Conservation (phyloP, 2,329 filamentous ascomycete species). For the Rachicladosporium sp. region DNA sequence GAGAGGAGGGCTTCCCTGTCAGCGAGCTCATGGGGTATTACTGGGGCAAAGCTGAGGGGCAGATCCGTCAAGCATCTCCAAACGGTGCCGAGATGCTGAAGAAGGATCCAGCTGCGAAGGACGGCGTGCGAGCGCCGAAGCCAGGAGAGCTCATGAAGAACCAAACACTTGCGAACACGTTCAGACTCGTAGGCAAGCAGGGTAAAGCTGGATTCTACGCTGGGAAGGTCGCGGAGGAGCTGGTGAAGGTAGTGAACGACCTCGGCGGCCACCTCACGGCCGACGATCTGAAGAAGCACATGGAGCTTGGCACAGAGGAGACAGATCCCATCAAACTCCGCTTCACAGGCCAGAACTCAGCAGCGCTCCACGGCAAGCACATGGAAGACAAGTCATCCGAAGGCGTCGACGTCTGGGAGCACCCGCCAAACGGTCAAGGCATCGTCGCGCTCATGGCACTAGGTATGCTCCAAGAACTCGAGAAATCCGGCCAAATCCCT, state of each 20-base stretch:
- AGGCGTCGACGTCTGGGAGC: constrained; percentile 82
- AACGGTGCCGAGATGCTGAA: constrained; percentile 85
- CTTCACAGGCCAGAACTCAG: constrained; percentile 43
- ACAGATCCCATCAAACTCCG: constrained; percentile 71
- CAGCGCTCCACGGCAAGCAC: constrained; percentile 32
- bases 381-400: constrained; percentile 34
- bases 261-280: constrained; percentile 67
- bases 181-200: constrained; percentile 62
- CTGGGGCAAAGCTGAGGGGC: constrained; percentile 58
- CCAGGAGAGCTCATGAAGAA: constrained; percentile 86
- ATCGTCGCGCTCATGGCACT: constrained; percentile 91
- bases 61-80: constrained; percentile 61
- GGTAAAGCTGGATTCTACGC: constrained; percentile 88
- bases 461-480: constrained; percentile 78
- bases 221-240: constrained; percentile 66
- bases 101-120: constrained; percentile 51
- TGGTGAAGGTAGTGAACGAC: constrained; percentile 65
- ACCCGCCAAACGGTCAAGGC: constrained; percentile 91
- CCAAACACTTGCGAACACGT: constrained; percentile 67
- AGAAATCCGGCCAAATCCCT: constrained; percentile 61
- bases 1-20: constrained; percentile 80
- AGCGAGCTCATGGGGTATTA: constrained; percentile 70
- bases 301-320: constrained; percentile 59
- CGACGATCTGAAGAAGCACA: constrained; percentile 69
- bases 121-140: constrained; percentile 61